Base-by-base conservation (phyloP, 2,329 filamentous ascomycete species). In the Botrytis fabae region DNA sequence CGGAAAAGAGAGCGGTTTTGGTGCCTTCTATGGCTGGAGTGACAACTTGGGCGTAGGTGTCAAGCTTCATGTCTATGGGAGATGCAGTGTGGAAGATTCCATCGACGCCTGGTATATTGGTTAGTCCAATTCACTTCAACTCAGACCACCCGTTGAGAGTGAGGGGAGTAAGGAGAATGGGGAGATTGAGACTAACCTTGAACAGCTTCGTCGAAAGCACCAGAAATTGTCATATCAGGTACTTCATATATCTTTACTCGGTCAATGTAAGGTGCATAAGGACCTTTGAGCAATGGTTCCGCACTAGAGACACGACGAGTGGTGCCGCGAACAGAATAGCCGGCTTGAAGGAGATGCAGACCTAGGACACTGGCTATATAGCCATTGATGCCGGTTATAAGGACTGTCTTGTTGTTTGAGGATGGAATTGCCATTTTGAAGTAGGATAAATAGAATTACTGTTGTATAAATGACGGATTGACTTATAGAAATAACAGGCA, bases 311-410 rank as follows among this genome's bases (percentile, higher is more conserved):
- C 62, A 46, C 74, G 75, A 48, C 80, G 77, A n/a, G 80, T 75
- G 28, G 80, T 79, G 9, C 78, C 79, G 16, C 80, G 76, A 42
- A 81, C 60, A 22, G 72, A 75, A 73, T 82, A 82, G 22, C 80
- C 80, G 66, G 75, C 76, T 46, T 71, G 54, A 9, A 82, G 78
- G 3, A 80, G 74, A 18, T 76, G 73, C 18, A 76, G 69, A 12
- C 80, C 78, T 3, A 80, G 73, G 10, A 78, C 75, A 61, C 77
- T 78, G 44, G 80, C 81, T 65, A 82, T 78, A 65, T 80, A 81
- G 51, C 81, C 81, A 72, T 81, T 80, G 65, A 79, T 79, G 8
- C 81, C 80, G 16, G 81, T 82, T 48, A 82, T 76, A 32, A 81
- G 76, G 12, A 81, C 75, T 8, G 77, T 78, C 61, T 79, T 76